phyloP scores from a whole-genome alignment of 768 basidiomycete species.

The Thelephora ganbajun region DNA sequence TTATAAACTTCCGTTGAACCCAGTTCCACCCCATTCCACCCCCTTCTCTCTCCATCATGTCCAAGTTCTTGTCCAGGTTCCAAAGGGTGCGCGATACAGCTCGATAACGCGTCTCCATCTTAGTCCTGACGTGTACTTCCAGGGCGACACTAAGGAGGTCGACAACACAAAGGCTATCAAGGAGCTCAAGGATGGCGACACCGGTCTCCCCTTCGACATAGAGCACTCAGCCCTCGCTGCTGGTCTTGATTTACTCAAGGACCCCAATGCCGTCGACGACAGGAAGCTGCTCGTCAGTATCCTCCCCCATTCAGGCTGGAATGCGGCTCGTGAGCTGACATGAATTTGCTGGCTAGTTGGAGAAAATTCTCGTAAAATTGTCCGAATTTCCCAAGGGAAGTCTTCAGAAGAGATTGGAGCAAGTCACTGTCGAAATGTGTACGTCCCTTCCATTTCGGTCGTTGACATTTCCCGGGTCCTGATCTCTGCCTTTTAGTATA shows the following conservation, averaged over 20 bases:
- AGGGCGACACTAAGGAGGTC: too few species aligned
- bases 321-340: neutral
- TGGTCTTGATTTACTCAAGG: conserved; percentile 42
- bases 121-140: too few species aligned
- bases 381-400: conserved; percentile 39
- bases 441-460: conserved; percentile 14
- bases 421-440: conserved; percentile 39
- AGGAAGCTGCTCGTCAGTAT: conserved; percentile 58
- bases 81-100: too few species aligned
- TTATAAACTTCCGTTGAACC: too few species aligned
- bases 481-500: neutral
- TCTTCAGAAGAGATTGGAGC: conserved; percentile 24
- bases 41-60: too few species aligned
- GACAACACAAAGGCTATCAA: too few species aligned
- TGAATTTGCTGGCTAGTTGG: conserved; percentile 34
- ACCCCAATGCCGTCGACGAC: conserved; percentile 58
- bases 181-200: too few species aligned
- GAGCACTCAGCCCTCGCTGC: conserved; percentile 16
- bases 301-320: neutral
- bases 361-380: conserved; percentile 51
- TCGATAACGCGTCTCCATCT: too few species aligned
- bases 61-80: too few species aligned
- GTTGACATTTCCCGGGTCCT: neutral
- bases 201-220: too few species aligned
- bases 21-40: too few species aligned